Base-by-base conservation (phyloP, 306 rosid genomes). In the Trifolium fragiferum region DNA sequence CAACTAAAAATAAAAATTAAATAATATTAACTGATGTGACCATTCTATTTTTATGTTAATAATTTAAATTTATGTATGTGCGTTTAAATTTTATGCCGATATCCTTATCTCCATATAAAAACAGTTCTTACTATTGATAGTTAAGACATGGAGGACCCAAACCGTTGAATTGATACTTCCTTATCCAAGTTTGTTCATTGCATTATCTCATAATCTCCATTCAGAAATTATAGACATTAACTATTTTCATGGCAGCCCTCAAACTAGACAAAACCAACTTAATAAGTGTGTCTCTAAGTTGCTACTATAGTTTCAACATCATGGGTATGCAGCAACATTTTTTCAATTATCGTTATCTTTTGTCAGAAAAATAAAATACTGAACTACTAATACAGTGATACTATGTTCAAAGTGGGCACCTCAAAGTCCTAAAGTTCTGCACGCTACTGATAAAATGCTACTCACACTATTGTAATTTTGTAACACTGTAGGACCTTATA, bases 91-190 rank as follows among this genome's bases (percentile, higher is more conserved):
- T 30, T 30, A 30, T 30, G n/a, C n/a, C n/a, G n/a, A n/a, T n/a
- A n/a, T n/a, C n/a, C n/a, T n/a, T n/a, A n/a, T n/a, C n/a, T n/a
- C n/a, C n/a, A n/a, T n/a, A n/a, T n/a, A n/a, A n/a, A n/a, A n/a
- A n/a, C n/a, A n/a, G n/a, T n/a, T 4, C 5, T 54, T 57, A n/a
- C 53, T 63, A 30, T 20, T 46, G 73, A 51, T 25, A 7, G 30
- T 51, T 67, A 12, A 66, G 79, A 54, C 77, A 83, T 33, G 43
- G 41, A 76, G 77, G 84, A 76, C 74, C 76, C 84, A 76, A 62
- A 71, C 1, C 27, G 69, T 69, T 74, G 73, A 78, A 65, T 69
- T 74, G 73, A 78, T 69, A 70, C 12, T 66, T 74, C 68, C 43
- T 74, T 78, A 64, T 78, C 72, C 80, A 74, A 49, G 40, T 74